phyloP scores from a whole-genome alignment of 306 rosid genomes.

The Lotus japonicus region DNA sequence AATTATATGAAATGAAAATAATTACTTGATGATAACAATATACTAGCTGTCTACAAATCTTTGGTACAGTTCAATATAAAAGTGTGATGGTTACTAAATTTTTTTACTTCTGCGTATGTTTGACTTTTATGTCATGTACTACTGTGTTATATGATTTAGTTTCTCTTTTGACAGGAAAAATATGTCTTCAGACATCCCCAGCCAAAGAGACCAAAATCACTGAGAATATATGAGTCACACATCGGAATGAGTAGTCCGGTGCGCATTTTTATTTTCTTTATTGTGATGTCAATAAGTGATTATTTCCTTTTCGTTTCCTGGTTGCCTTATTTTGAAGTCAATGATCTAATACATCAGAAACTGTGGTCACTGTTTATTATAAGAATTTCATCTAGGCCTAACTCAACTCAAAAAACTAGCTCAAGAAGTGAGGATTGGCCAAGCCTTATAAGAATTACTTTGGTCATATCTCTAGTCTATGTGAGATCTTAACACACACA shows the following conservation, averaged over 20 bases:
- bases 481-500: no score
- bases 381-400: no score
- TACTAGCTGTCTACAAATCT: conserved; percentile 5
- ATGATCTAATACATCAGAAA: neutral
- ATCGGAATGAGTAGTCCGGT: conserved; percentile 99
- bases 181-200: conserved; percentile 74
- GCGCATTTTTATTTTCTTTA: conserved; percentile 27
- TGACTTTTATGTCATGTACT: conserved; percentile 8
- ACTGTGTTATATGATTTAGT: conserved; percentile 4
- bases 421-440: no score
- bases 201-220: conserved; percentile 88
- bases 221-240: conserved; percentile 89
- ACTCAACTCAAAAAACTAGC: no score
- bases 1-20: neutral
- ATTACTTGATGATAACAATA: neutral
- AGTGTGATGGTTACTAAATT: neutral
- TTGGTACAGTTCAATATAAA: neutral
- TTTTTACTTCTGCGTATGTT: neutral
- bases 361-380: neutral
- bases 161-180: conserved; percentile 55
- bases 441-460: no score
- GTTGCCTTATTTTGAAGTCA: neutral
- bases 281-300: conserved; percentile 14
- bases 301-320: neutral
- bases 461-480: no score